Conservation (phyloP, 2,329 filamentous ascomycete genomes). For the Juglanconis juglandina region DNA sequence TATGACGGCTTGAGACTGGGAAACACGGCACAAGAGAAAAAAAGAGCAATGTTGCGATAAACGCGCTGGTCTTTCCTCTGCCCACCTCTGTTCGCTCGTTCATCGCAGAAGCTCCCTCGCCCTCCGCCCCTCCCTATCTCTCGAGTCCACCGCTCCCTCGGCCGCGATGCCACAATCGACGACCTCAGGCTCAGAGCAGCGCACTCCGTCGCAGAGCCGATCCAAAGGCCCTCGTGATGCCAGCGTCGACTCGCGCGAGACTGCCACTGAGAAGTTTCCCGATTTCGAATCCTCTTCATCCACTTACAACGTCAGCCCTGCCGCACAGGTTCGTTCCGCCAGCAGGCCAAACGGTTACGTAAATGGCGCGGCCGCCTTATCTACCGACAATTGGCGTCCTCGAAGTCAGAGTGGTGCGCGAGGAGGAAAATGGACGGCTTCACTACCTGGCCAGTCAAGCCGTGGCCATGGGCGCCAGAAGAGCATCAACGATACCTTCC, state of each 20-base stretch:
- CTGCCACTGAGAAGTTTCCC: conserved; percentile 55
- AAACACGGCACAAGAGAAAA: background rate
- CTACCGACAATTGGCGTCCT: conserved; percentile 58
- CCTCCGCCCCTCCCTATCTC: background rate
- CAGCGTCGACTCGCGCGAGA: conserved; percentile 24
- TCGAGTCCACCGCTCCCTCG: conserved; percentile 9
- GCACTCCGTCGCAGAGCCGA: conserved; percentile 32
- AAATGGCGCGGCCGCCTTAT: conserved; percentile 24
- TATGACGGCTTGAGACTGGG: conserved; percentile 2
- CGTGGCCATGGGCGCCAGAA: conserved; percentile 69
- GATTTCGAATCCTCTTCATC: conserved; percentile 43
- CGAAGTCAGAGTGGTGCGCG: conserved; percentile 46
- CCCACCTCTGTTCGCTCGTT: conserved; percentile 19
- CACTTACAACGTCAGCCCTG: background rate
- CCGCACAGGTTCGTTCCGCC: background rate
- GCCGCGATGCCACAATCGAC: conserved; percentile 40
- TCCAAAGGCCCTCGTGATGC: conserved; percentile 26
- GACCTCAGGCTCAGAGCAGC: conserved; percentile 26
- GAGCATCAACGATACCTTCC: conserved; percentile 85
- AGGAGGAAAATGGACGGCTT: conserved; percentile 27
- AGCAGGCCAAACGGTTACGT: conserved; percentile 27
- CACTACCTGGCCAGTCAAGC: conserved; percentile 14
- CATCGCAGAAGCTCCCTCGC: conserved; percentile 11
- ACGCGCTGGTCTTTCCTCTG: conserved; percentile 5
- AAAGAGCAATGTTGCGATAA: conserved; percentile 18